These are phyloP conservation scores for Colletotrichum sp. DNA, from an alignment of 2,329 filamentous ascomycete genomes.

Conservation along the genomic window DNA sequence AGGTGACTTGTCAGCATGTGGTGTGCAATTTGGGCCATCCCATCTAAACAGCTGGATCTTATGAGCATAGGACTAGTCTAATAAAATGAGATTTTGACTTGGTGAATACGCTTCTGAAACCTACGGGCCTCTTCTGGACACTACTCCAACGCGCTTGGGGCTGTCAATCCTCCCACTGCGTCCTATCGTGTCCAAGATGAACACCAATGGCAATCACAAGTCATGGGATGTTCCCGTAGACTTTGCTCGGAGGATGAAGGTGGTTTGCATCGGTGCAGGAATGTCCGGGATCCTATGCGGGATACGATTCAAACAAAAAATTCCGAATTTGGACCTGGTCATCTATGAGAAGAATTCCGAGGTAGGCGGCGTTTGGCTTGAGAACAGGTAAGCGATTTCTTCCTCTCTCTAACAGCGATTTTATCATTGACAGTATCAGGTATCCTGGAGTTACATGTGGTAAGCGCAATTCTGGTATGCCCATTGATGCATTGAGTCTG, in stretches of 20 bases:
- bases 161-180: neutral
- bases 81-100: neutral
- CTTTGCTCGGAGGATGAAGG: neutral
- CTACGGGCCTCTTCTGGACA: neutral
- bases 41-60: neutral
- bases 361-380: neutral
- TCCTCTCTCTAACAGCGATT: neutral
- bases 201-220: neutral
- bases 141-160: neutral
- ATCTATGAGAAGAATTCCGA: neutral
- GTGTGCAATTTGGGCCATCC: neutral
- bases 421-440: neutral
- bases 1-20: neutral
- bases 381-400: neutral
- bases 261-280: neutral
- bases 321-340: neutral
- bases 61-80: neutral
- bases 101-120: neutral
- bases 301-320: neutral
- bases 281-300: neutral
- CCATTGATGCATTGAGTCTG: neutral
- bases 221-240: neutral
- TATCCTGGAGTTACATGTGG: neutral
- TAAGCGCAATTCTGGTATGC: neutral
- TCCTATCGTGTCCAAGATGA: neutral